Evolutionary conservation across 2,329 filamentous ascomycete genomes (phyloP).

Genomic region (Aspergillus novofumigatus): DNA sequence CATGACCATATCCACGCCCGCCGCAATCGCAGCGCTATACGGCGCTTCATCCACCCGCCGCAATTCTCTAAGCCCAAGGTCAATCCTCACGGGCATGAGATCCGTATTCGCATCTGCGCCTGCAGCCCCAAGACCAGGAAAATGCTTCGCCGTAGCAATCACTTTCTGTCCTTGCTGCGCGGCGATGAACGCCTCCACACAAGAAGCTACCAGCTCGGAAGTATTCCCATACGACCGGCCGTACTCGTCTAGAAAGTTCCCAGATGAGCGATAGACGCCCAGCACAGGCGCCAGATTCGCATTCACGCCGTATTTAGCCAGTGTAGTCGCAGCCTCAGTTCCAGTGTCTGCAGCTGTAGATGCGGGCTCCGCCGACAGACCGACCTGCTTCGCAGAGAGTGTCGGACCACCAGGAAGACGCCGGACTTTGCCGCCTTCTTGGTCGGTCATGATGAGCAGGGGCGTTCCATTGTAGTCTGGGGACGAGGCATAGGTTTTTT

Average conservation of each 20-base stretch:
- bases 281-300: slow-evolving; percentile 26
- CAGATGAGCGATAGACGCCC: slow-evolving; percentile 25
- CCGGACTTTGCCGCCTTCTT: slow-evolving; percentile 29
- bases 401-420: slow-evolving; percentile 24
- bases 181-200: slow-evolving; percentile 19
- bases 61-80: slow-evolving; percentile 18
- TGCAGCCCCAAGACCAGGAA: slow-evolving; percentile 28
- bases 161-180: slow-evolving; percentile 18
- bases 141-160: slow-evolving; percentile 28
- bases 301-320: slow-evolving; percentile 18
- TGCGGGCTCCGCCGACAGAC: slow-evolving; percentile 13
- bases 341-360: slow-evolving; percentile 19
- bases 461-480: slow-evolving; percentile 19
- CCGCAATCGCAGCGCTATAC: slow-evolving; percentile 20
- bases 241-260: slow-evolving; percentile 23
- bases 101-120: slow-evolving; percentile 24
- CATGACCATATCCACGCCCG: slow-evolving; percentile 29
- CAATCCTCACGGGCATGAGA: slow-evolving; percentile 22
- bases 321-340: slow-evolving; percentile 16
- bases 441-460: slow-evolving; percentile 30
- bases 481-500: slow-evolving; percentile 20
- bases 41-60: slow-evolving; percentile 22
- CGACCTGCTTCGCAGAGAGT: slow-evolving; percentile 22
- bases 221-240: slow-evolving; percentile 26
- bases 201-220: slow-evolving; percentile 17